A percentile compares a stretch with the other conserved stretches of the same genome.
phyloP scores from a whole-genome alignment of 176 grass and related monocot genomes.

The Saccharum officinarum region DNA sequence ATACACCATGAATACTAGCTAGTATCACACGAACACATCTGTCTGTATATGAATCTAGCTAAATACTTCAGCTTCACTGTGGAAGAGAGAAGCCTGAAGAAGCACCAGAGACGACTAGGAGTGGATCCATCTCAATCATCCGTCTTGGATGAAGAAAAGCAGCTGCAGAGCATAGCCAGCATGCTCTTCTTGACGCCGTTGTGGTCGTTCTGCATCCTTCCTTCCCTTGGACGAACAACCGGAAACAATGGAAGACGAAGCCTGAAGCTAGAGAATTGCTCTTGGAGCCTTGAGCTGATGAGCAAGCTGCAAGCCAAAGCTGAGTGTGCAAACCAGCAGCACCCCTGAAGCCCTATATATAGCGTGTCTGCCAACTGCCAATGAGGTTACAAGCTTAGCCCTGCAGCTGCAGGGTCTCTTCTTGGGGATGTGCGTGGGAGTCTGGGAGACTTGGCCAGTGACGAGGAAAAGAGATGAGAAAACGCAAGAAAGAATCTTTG shows the following conservation, averaged over 20 bases:
- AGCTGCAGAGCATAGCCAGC: slow-evolving; percentile 21
- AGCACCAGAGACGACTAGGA: background rate
- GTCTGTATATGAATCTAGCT: background rate
- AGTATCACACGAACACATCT: background rate
- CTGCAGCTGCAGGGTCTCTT: background rate
- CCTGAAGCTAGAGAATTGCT: background rate
- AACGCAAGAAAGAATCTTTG: background rate
- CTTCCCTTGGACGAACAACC: background rate
- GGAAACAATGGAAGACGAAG: background rate
- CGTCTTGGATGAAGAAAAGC: slow-evolving; percentile 32
- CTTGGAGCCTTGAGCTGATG: background rate
- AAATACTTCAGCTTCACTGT: background rate
- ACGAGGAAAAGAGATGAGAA: background rate
- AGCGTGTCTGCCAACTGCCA: background rate
- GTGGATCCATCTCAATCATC: slow-evolving; percentile 5
- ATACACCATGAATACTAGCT: background rate
- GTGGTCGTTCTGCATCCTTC: too few relatives aligned
- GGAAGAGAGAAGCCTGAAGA: background rate
- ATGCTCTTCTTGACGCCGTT: slow-evolving; percentile 36
- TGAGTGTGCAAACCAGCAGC: background rate
- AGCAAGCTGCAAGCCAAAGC: background rate
- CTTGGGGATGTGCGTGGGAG: background rate
- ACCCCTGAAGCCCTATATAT: background rate
- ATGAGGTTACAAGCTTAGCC: background rate
- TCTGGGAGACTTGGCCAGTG: background rate